These are phyloP conservation scores for Penicillium pancosmium DNA, from an alignment of 495 filamentous ascomycete genomes.

Conservation along the genomic window DNA sequence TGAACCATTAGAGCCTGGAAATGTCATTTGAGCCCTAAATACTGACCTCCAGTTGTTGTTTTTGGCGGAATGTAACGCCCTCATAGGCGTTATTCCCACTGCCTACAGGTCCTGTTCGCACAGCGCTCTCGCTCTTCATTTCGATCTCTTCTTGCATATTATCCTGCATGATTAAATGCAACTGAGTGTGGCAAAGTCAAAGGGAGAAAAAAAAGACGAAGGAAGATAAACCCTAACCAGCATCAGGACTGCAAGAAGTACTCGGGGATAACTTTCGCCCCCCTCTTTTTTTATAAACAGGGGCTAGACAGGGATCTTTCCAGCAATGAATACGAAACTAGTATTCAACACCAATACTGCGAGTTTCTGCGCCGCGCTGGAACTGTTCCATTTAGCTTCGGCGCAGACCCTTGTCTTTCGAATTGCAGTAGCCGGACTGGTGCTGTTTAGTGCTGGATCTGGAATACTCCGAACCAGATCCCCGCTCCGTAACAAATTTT, in stretches of 20 bases:
- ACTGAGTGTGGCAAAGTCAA: background rate
- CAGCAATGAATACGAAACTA: slow-evolving; percentile 19
- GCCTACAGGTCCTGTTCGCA: slow-evolving; percentile 21
- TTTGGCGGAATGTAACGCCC: slow-evolving; percentile 24
- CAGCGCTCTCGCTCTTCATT: slow-evolving; percentile 25
- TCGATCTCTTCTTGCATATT: slow-evolving; percentile 30
- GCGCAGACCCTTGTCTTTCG: slow-evolving; percentile 17
- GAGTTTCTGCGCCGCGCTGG: slow-evolving; percentile 10
- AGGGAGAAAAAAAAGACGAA: slow-evolving; percentile 9
- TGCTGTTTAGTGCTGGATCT: background rate
- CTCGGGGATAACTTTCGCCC: slow-evolving; percentile 1
- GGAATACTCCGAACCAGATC: background rate
- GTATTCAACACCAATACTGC: slow-evolving; percentile 5
- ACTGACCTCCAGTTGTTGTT: slow-evolving; percentile 30
- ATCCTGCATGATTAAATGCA: background rate
- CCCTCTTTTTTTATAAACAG: slow-evolving; percentile 8
- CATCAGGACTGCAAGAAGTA: slow-evolving; percentile 10
- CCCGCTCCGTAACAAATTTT: background rate
- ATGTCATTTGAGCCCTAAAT: background rate
- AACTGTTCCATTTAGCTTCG: slow-evolving; percentile 12
- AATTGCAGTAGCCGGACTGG: slow-evolving; percentile 11
- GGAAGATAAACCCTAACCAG: background rate
- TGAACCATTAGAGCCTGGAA: slow-evolving; percentile 3
- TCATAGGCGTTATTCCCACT: slow-evolving; percentile 17
- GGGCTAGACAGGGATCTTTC: slow-evolving; percentile 16